A percentile compares a stretch with the other conserved stretches of the same genome.
Conservation (phyloP, 495 filamentous ascomycete genomes). For the Opeltia flavorubescens region DNA sequence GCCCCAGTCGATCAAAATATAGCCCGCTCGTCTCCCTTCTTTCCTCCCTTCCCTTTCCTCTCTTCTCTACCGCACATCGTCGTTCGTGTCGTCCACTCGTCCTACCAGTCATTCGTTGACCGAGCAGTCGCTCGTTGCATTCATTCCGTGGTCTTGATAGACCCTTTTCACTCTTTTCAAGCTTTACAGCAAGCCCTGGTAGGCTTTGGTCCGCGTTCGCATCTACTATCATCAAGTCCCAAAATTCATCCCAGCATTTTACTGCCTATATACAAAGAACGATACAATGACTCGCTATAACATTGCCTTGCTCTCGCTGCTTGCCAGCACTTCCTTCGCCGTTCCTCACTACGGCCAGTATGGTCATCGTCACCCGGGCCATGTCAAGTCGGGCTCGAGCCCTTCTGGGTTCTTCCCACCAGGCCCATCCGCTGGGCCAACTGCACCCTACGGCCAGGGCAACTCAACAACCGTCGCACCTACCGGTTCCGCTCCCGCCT, state of each 20-base stretch:
- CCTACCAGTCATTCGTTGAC: constrained; percentile 13
- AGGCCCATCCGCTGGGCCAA: not conserved
- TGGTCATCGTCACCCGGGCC: constrained; percentile 1
- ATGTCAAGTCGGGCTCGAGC: not conserved
- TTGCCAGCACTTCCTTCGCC: constrained; percentile 13
- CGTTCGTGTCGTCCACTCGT: constrained; percentile 6
- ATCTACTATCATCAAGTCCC: not conserved
- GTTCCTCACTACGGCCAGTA: constrained; percentile 9
- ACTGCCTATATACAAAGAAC: not conserved
- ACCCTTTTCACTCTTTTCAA: constrained; percentile 7
- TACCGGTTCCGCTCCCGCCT: constrained; percentile 21
- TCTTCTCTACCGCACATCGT: constrained; percentile 5
- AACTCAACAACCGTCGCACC: constrained; percentile 2
- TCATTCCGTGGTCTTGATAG: constrained; percentile 10
- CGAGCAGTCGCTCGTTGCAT: constrained; percentile 20
- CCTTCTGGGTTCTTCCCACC: not conserved
- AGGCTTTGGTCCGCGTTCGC: constrained; percentile 8
- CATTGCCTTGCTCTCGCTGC: constrained; percentile 10
- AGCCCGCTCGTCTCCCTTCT: not conserved
- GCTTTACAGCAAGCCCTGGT: constrained; percentile 14
- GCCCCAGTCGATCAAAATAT: not conserved
- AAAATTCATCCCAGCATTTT: not conserved
- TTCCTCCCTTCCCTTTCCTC: constrained; percentile 2
- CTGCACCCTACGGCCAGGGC: constrained; percentile 1
- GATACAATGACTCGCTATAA: constrained; percentile 13